Evolutionary conservation across 108 stramenopile genomes (phyloP).

Genomic region (Poteriospumella lacustris): DNA sequence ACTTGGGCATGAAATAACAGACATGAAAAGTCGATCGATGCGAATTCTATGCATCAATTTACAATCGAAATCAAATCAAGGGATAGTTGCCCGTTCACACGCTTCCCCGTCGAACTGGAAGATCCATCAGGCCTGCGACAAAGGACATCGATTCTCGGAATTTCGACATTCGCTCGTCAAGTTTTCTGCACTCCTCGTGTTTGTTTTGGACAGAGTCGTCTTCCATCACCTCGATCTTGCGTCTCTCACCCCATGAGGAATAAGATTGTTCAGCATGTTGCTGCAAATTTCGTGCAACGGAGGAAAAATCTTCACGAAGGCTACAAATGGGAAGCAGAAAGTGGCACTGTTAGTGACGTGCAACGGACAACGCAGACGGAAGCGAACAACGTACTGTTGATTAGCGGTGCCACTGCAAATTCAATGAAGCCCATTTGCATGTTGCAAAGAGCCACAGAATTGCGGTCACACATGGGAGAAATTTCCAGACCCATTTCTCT

Average conservation of each 20-base stretch:
- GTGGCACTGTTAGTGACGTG: neutral
- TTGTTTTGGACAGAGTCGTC: neutral
- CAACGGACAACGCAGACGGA: neutral
- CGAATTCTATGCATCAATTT: no score
- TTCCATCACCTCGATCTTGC: neutral
- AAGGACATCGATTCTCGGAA: conserved; percentile 2
- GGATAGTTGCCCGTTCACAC: no score
- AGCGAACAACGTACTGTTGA: conserved; percentile 13
- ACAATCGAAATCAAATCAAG: no score
- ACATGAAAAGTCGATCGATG: no score
- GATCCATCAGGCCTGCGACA: no score
- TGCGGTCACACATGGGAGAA: conserved; percentile 40
- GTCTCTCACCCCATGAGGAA: conserved; percentile 13
- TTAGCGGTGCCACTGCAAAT: conserved; percentile 54
- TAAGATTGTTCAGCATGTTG: conserved; percentile 1
- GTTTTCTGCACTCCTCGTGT: neutral
- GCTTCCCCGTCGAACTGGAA: no score
- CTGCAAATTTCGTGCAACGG: conserved; percentile 11
- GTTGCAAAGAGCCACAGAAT: conserved; percentile 30
- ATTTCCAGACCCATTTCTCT: conserved; percentile 30
- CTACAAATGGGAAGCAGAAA: neutral
- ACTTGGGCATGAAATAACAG: no score
- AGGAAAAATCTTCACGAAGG: conserved; percentile 24
- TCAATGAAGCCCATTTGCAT: conserved; percentile 54
- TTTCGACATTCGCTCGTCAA: conserved; percentile 19